These are phyloP conservation scores for Tolypocladium tundrense DNA, from an alignment of 2,329 filamentous ascomycete genomes.

Conservation along the genomic window DNA sequence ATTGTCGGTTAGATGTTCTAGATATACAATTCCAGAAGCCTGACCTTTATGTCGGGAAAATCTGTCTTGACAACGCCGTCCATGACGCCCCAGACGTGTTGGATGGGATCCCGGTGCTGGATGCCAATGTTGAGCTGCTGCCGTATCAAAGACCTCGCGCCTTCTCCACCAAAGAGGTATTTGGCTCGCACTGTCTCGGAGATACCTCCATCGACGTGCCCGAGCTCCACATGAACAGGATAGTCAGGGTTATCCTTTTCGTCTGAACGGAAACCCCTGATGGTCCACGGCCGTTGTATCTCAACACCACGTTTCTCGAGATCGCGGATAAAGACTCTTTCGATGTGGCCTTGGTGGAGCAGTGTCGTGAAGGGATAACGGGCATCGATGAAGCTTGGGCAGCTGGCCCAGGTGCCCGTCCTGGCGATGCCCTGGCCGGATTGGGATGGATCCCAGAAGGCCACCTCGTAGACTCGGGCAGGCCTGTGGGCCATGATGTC, in stretches of 20 bases:
- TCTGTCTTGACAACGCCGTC: conserved; percentile 63
- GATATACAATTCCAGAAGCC: background rate
- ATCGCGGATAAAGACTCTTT: conserved; percentile 59
- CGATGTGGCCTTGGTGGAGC: conserved; percentile 62
- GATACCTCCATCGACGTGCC: conserved; percentile 63
- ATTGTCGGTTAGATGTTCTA: conserved; percentile 29
- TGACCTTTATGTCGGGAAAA: conserved; percentile 66
- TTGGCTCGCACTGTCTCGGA: conserved; percentile 59
- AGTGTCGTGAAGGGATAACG: conserved; percentile 62
- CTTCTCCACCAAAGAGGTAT: conserved; percentile 63
- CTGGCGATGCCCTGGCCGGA: conserved; percentile 49
- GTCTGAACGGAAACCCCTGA: conserved; percentile 50
- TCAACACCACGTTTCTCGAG: conserved; percentile 49
- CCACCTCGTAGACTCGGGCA: conserved; percentile 72
- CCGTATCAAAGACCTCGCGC: conserved; percentile 56
- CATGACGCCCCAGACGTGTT: conserved; percentile 68
- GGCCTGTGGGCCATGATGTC: conserved; percentile 81
- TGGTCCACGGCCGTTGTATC: conserved; percentile 56
- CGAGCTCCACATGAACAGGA: conserved; percentile 69
- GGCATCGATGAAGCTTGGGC: conserved; percentile 71
- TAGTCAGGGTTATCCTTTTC: conserved; percentile 50
- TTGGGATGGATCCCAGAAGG: conserved; percentile 58
- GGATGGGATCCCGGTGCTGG: conserved; percentile 58
- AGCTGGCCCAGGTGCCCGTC: conserved; percentile 74
- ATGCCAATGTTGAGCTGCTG: conserved; percentile 60